Evolutionary conservation across 202 grass and related monocot genomes (phyloP), one percentile per base, ranked within the genome.

Genomic region (Hordeum pubiflorum): DNA sequence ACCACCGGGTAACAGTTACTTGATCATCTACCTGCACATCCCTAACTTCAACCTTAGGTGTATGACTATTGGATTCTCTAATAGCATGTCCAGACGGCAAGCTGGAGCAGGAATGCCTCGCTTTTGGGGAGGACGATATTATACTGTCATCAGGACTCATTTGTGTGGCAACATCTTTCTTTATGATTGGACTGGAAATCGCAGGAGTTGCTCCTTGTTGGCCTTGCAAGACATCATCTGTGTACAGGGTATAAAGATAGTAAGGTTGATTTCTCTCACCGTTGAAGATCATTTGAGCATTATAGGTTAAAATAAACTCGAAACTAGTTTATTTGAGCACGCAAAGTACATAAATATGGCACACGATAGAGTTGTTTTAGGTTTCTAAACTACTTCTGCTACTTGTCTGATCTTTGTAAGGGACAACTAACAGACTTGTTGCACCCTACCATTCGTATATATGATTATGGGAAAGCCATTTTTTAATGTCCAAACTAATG

Each of bases 21-120:
- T 87, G 97, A 78, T 99, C 91, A 85, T 99, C 97, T 73, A 99
- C 84, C 81, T 99, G 78, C 39, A 96, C 97, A 55, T 99, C 97
- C 85, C 91, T 90, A 54, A 99, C 79, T 89, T 96, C 97, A 77
- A 86, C 72, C 85, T 85, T 99, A 24, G 81, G 37, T 61, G 74
- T 82, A 77, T 82, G 83, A 56, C 63, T 86, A 63, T 87, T 89
- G 46, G 92, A 50, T 57, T 93, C 91, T 77, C 79, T 87, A 64
- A 89, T 87, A 59, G 86, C 69, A 87, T 86, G 63, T 10, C 69
- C 85, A 60, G 79, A 92, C 15, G 84, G 88, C 41, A 92, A 77
- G 56, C 83, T 87, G 7, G 92, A 89, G 80, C 84, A 90, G 7
- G 86, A 99, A 34, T 82, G 90, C 22, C 76, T 90, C 11, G 85